Evolutionary conservation across 2,329 filamentous ascomycete genomes (phyloP).

Genomic region (Exophiala mesophila): DNA sequence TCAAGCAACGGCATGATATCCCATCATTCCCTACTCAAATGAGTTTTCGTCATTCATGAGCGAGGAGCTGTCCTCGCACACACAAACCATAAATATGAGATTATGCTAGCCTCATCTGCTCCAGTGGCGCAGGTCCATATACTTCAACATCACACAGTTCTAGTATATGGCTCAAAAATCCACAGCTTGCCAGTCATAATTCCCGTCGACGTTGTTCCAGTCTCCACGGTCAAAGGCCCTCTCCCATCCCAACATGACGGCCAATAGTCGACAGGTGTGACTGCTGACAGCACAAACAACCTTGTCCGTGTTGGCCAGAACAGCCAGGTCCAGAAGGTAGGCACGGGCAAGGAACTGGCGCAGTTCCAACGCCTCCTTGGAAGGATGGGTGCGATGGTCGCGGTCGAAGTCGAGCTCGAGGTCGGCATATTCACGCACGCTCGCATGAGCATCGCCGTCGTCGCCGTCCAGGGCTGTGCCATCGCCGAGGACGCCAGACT

Average conservation of each 20-base stretch:
- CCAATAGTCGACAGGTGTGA: constrained; percentile 63
- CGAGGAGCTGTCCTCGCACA: too few species aligned
- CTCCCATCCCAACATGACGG: constrained; percentile 85
- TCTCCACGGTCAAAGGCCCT: constrained; percentile 51
- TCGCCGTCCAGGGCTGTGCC: not conserved
- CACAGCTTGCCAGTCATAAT: constrained; percentile 55
- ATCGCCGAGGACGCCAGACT: not conserved
- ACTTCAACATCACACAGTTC: too few species aligned
- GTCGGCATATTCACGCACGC: too few species aligned
- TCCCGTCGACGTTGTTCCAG: constrained; percentile 78
- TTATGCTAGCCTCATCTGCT: too few species aligned
- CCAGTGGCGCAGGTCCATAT: too few species aligned
- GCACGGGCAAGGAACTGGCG: constrained; percentile 72
- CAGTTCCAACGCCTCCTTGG: constrained; percentile 53
- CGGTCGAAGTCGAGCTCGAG: not conserved
- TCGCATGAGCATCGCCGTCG: not conserved
- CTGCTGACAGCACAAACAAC: constrained; percentile 71
- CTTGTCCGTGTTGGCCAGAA: constrained; percentile 63
- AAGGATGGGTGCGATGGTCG: constrained; percentile 28
- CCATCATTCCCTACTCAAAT: too few species aligned
- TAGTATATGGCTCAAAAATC: constrained; percentile 25
- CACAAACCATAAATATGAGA: too few species aligned
- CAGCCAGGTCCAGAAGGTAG: constrained; percentile 74
- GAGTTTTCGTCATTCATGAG: too few species aligned
- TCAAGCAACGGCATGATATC: too few species aligned